Evolutionary conservation across 2,329 filamentous ascomycete genomes (phyloP), one percentile per base, ranked within the genome.

Genomic region (Colletotrichum cordylinicola): DNA sequence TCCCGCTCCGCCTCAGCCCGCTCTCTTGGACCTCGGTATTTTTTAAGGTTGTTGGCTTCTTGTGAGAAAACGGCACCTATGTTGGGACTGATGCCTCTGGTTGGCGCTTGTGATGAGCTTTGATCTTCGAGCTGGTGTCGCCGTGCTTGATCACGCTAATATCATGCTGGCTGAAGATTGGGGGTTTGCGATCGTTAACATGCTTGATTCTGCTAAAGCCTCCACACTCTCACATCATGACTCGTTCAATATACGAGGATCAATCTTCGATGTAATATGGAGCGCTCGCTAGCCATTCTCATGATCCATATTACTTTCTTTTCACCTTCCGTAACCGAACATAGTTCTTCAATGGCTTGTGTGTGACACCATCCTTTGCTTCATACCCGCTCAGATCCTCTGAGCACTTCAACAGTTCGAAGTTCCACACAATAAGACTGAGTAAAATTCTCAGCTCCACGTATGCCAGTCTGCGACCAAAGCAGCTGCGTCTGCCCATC

Each of bases 391-490:
- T 61, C 55, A 70, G 18, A 18, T 18, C 35, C 1, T 70, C 35
- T 18, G 67, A 58, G 27, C 67, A 70, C 15, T 48, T 61, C 6
- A 70, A 35, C 18, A 74, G 58, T 31, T 74, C 67, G 21, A 87
- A 86, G 39, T 83, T 81, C 86, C 85, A 87, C 9, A 85, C 78
- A 48, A 85, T 75, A 55, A 86, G 75, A 29, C 81, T 83, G 16
- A 84, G 78, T 31, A 83, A 72, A 15, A 84, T 82, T 31, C 81
- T 79, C 74, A 87, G 43, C 75, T 85, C 79, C 65, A 85, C 37
- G 56, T 84, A 80, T 2, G 84, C 85, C 72, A 87, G 74, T 75
- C 79, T 81, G 67, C 80, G 81, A 0, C 86, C 86, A 60, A 82
- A 87, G 66, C 86, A 87, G 12, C 82, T 82, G 2, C 86, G 77